phyloP scores from a whole-genome alignment of 2,329 filamentous ascomycete genomes.

The Aspergillus sp. region DNA sequence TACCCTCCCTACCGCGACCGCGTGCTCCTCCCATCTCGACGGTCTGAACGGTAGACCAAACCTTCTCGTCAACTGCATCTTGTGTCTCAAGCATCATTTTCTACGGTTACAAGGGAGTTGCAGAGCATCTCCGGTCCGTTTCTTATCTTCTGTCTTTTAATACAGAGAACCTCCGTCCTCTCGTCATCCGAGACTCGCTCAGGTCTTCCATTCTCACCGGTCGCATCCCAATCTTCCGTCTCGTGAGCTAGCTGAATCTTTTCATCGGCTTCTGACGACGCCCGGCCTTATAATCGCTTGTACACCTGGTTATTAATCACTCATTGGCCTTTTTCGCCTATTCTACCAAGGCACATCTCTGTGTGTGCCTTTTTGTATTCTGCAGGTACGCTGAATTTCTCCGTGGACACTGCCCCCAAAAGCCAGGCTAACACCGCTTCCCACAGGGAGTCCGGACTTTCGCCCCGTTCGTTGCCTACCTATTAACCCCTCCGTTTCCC shows the following conservation, averaged over 20 bases:
- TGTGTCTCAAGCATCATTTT: slow-evolving; percentile 25
- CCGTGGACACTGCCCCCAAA: background rate
- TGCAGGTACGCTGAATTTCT: slow-evolving; percentile 17
- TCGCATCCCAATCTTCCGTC: slow-evolving; percentile 25
- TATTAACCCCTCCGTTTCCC: slow-evolving; percentile 11
- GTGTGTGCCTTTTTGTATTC: slow-evolving; percentile 15
- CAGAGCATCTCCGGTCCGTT: slow-evolving; percentile 38
- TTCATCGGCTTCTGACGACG: slow-evolving; percentile 17
- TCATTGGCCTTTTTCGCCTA: slow-evolving; percentile 16
- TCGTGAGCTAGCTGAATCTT: slow-evolving; percentile 13
- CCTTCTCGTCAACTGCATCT: slow-evolving; percentile 20
- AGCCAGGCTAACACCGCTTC: slow-evolving; percentile 12
- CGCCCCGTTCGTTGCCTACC: slow-evolving; percentile 20
- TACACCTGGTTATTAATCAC: slow-evolving; percentile 23
- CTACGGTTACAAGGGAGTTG: slow-evolving; percentile 32
- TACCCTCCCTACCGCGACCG: slow-evolving; percentile 12
- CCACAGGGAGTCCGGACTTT: slow-evolving; percentile 7
- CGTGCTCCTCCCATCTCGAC: slow-evolving; percentile 14
- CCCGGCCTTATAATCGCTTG: slow-evolving; percentile 18
- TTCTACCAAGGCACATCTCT: slow-evolving; percentile 3
- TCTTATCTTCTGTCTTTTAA: slow-evolving; percentile 23
- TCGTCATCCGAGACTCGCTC: slow-evolving; percentile 23
- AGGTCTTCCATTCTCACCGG: slow-evolving; percentile 22
- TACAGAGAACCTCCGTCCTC: slow-evolving; percentile 14
- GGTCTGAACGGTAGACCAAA: slow-evolving; percentile 8